Percentiles rank a stretch among this genome's conserved stretches.
These are phyloP conservation scores for Saccharomyces eubayanus DNA, from an alignment of 805 yeast genomes.

Conservation along the genomic window DNA sequence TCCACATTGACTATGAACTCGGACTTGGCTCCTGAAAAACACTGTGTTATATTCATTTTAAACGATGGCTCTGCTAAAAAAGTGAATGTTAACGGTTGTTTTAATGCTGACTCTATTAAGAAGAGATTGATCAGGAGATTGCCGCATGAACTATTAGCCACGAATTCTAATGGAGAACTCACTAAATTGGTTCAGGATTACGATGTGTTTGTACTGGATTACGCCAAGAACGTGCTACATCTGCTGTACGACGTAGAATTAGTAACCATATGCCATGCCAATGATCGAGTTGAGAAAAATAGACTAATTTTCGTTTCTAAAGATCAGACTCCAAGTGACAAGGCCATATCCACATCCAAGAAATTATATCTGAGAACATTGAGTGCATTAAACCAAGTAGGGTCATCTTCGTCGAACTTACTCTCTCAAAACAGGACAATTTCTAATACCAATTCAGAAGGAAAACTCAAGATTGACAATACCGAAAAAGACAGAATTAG, in stretches of 20 bases:
- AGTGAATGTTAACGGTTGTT: conserved; percentile 70
- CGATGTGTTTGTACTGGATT: conserved; percentile 53
- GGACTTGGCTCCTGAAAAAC: conserved; percentile 32
- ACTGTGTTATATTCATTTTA: conserved; percentile 56
- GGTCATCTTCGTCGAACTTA: conserved; percentile 4
- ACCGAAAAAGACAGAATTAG: conserved; percentile 26
- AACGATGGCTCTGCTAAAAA: conserved; percentile 65
- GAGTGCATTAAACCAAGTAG: conserved; percentile 14
- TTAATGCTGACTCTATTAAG: conserved; percentile 71
- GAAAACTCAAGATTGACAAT: conserved; percentile 16
- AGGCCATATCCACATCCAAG: conserved; percentile 50
- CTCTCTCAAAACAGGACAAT: background rate
- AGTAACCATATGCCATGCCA: conserved; percentile 73
- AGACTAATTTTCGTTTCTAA: conserved; percentile 59
- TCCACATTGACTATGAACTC: conserved; percentile 10
- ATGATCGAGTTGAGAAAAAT: conserved; percentile 60
- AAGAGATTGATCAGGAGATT: conserved; percentile 54
- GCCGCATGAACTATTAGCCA: conserved; percentile 21
- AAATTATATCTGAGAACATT: conserved; percentile 32
- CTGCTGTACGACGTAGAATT: conserved; percentile 68
- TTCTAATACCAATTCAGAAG: background rate
- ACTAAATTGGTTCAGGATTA: conserved; percentile 33
- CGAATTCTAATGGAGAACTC: conserved; percentile 18
- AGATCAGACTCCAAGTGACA: conserved; percentile 53
- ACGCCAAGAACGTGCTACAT: conserved; percentile 34